Evolutionary conservation across 116 monocot genomes (phyloP), one percentile per base, ranked within the genome.

Genomic region (Iris pallida): DNA sequence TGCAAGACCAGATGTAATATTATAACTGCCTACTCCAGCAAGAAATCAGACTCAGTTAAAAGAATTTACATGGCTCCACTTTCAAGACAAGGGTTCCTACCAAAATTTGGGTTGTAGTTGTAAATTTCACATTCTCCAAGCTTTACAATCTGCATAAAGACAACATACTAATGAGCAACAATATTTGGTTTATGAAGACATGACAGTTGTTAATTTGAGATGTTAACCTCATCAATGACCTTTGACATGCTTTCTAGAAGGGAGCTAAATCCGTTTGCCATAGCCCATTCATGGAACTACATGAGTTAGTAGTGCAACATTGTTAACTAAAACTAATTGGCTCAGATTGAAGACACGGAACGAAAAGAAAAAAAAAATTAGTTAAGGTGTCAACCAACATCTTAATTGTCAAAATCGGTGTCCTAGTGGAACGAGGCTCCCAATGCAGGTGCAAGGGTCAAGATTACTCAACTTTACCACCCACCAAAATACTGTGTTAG

Each of bases 31-130:
- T 13, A 58, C 7, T 4, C 6, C 30, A 45, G 42, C 10, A 63
- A 65, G 30, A 8, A 20, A 53, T 16, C 43, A 63, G 30, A n/a
- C n/a, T 7, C 45, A 45, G 19, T 20, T 0, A 42, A 44, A 0
- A 53, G 40, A 58, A n/a, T 79, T 71, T 83, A 97, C 97, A 97
- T 85, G 55, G 90, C 85, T 70, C 97, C 90, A 43, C 82, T 80
- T 54, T 97, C 92, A 7, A 83, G 55, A 43, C 74, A 82, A 51
- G 92, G 97, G 49, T 97, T 78, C 11, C 79, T 85, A 8, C 92
- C 92, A 52, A 79, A 83, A 77, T 97, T 92, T 44, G 92, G 97
- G 66, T 92, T 87, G 81, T 97, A 92, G 75, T 92, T 92, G 81
- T 87, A 92, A 57, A 92, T 84, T 55, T 97, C 90, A 65, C 85